A percentile compares a stretch with the other conserved stretches of the same genome.
phyloP scores from a whole-genome alignment of 257 asterid species.

The Ballota nigra region DNA sequence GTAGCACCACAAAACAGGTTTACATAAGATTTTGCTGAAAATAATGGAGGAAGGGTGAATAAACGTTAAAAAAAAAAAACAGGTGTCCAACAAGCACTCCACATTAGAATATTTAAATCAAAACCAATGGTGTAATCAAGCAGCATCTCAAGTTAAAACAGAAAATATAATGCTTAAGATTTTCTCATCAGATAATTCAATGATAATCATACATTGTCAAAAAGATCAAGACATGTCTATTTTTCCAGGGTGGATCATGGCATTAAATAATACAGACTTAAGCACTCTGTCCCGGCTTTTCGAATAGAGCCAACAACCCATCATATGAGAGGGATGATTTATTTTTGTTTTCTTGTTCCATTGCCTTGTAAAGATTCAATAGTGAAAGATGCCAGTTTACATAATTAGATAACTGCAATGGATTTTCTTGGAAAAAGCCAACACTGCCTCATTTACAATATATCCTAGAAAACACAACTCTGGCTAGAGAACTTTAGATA shows the following conservation, averaged over 20 bases:
- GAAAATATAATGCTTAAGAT: not conserved
- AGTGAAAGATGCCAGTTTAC: not conserved
- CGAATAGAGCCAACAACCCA: not conserved
- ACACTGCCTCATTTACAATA: not conserved
- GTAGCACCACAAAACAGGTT: too few relatives aligned
- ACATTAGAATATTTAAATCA: not conserved
- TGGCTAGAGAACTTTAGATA: slow-evolving; percentile 3
- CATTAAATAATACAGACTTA: slow-evolving; percentile 9
- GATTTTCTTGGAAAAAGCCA: not conserved
- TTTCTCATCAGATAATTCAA: slow-evolving; percentile 3
- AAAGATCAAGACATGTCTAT: slow-evolving; percentile 3
- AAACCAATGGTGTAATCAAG: slow-evolving; percentile 14
- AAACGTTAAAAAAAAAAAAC: not conserved
- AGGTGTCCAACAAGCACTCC: not conserved
- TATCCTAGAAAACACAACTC: not conserved
- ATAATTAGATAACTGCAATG: not conserved
- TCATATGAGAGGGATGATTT: not conserved
- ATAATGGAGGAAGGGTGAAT: not conserved
- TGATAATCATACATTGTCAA: not conserved
- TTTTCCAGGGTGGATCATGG: slow-evolving; percentile 28
- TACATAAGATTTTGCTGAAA: not conserved
- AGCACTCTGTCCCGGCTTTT: not conserved
- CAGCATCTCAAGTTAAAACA: not conserved
- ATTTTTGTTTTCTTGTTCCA: not conserved
- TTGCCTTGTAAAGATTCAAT: slow-evolving; percentile 16